These are phyloP conservation scores for Cyclotella cryptica DNA, from an alignment of 108 stramenopile species.

Conservation along the genomic window DNA sequence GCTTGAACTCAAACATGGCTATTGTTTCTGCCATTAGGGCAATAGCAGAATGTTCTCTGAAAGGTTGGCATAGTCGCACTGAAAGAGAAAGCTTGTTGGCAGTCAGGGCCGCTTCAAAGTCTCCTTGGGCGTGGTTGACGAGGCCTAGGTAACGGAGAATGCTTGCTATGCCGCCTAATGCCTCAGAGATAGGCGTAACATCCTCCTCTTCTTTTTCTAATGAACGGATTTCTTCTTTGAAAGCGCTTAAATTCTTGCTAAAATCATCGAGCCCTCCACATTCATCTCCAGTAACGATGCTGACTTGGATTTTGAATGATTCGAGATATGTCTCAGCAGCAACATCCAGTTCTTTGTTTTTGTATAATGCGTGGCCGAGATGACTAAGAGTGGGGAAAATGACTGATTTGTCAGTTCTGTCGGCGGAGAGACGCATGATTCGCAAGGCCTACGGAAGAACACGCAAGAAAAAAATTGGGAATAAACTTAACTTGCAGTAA, in stretches of 20 bases:
- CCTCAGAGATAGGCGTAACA: constrained; percentile 23
- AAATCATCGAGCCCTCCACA: constrained; percentile 42
- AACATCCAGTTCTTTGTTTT: constrained; percentile 47
- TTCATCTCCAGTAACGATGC: constrained; percentile 48
- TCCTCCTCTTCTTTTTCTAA: constrained; percentile 30
- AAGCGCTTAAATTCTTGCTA: constrained; percentile 27
- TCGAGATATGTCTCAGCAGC: constrained; percentile 54
- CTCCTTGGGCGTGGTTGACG: constrained; percentile 52
- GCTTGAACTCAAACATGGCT: constrained; percentile 60
- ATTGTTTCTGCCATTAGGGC: constrained; percentile 59
- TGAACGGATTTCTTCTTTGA: constrained; percentile 22
- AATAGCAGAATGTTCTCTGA: constrained; percentile 52
- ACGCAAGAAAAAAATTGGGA: not conserved
- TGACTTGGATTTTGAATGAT: constrained; percentile 58
- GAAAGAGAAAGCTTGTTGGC: constrained; percentile 52
- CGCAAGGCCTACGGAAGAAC: constrained; percentile 36
- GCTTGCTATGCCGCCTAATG: constrained; percentile 53
- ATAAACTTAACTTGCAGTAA: not conserved
- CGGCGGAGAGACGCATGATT: constrained; percentile 38
- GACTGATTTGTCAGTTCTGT: constrained; percentile 33
- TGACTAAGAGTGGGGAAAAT: constrained; percentile 55
- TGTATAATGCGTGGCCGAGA: constrained; percentile 54
- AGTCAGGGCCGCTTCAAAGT: constrained; percentile 47
- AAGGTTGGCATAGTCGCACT: constrained; percentile 49
- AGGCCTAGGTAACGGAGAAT: constrained; percentile 60